Percentiles rank a stretch among this genome's conserved stretches.
Conservation (phyloP, 139 green algal genomes). For the Closterium sp. region DNA sequence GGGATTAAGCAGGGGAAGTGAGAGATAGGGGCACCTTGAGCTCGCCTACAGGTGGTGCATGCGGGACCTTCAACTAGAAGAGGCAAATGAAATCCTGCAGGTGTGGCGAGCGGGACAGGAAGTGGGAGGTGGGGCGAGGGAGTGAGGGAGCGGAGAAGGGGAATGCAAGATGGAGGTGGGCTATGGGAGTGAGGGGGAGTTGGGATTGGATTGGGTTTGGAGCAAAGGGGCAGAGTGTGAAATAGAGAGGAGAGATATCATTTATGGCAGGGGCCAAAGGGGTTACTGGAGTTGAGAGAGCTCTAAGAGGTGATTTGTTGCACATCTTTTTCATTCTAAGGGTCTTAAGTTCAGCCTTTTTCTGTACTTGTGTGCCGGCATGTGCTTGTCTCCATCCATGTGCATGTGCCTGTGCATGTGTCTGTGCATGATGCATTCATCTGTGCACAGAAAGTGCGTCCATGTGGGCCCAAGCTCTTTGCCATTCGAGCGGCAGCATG, state of each 20-base stretch:
- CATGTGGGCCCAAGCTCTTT: constrained; percentile 43
- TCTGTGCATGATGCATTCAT: background rate
- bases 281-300: too few relatives aligned
- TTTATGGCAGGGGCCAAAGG: too few relatives aligned
- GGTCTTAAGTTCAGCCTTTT: too few relatives aligned
- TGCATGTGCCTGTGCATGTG: background rate
- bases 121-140: background rate
- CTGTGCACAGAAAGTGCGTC: constrained; percentile 40
- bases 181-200: too few relatives aligned
- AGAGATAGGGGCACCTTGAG: background rate
- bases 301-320: too few relatives aligned
- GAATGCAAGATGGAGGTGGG: background rate
- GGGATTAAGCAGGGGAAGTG: background rate
- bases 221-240: too few relatives aligned
- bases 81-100: constrained; percentile 44
- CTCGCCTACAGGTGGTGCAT: constrained; percentile 51
- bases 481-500: constrained; percentile 51
- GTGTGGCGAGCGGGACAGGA: constrained; percentile 18
- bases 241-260: too few relatives aligned
- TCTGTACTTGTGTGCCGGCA: too few relatives aligned
- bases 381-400: background rate
- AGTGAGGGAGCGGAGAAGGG: background rate
- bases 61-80: constrained; percentile 27
- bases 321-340: too few relatives aligned
- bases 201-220: too few relatives aligned